A percentile compares a stretch with the other conserved stretches of the same genome.
These are phyloP conservation scores for Pyrenochaeta sp. DNA, from an alignment of 2,329 filamentous ascomycete species.

Conservation along the genomic window DNA sequence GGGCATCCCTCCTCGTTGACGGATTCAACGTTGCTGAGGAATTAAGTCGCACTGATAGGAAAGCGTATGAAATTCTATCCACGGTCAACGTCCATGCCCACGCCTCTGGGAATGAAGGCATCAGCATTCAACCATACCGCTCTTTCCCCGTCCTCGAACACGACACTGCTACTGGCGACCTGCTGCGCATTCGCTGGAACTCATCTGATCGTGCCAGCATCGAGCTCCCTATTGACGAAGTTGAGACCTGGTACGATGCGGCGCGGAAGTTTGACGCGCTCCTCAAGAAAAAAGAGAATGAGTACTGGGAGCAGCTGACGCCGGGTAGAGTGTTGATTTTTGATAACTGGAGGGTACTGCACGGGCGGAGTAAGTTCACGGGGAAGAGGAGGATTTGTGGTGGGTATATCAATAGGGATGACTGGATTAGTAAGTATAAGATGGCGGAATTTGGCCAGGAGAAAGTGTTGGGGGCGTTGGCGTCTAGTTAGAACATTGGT, in stretches of 20 bases:
- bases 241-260: constrained; percentile 78
- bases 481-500: constrained; percentile 1
- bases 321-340: constrained; percentile 89
- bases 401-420: constrained; percentile 65
- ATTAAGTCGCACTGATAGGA: constrained; percentile 63
- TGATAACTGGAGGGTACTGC: constrained; percentile 94
- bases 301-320: constrained; percentile 82
- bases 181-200: constrained; percentile 86
- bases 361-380: constrained; percentile 83
- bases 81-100: constrained; percentile 74
- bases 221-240: constrained; percentile 61
- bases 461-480: constrained; percentile 23
- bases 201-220: constrained; percentile 84
- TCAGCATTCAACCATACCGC: constrained; percentile 77
- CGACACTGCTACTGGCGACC: constrained; percentile 53
- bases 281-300: constrained; percentile 68
- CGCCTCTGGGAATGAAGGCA: constrained; percentile 85
- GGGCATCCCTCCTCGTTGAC: constrained; percentile 83
- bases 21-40: constrained; percentile 77
- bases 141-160: constrained; percentile 77
- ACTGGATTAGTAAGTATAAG: constrained; percentile 39
- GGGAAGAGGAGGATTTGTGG: constrained; percentile 90
- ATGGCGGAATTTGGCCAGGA: constrained; percentile 23
- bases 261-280: constrained; percentile 78
- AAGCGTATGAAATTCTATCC: constrained; percentile 67